These are phyloP conservation scores for Ziziphus jujuba DNA, from an alignment of 306 rosid genomes.

Conservation along the genomic window DNA sequence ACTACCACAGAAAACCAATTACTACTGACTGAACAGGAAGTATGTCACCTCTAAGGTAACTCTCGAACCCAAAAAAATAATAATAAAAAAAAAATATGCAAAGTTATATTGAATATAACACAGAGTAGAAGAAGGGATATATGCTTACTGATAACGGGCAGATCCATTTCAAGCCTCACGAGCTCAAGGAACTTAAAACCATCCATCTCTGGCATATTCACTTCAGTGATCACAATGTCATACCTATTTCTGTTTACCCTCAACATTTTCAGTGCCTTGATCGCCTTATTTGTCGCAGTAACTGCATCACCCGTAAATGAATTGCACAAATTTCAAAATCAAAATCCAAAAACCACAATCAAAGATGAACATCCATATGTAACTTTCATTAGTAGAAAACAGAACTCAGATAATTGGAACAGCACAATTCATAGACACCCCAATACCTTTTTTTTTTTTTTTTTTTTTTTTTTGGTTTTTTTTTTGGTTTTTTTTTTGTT, in stretches of 20 bases:
- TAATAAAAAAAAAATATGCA: no score
- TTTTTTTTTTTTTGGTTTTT: no score
- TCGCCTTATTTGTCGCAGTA: slow-evolving; percentile 63
- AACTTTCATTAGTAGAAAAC: neutral
- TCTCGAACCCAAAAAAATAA: no score
- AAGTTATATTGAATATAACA: no score
- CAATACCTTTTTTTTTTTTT: no score
- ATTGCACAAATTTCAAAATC: neutral
- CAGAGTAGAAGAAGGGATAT: no score
- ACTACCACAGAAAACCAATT: neutral
- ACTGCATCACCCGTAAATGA: slow-evolving; percentile 52
- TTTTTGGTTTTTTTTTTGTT: no score
- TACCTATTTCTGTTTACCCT: slow-evolving; percentile 63
- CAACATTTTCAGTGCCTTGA: slow-evolving; percentile 64
- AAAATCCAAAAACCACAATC: slow-evolving; percentile 8
- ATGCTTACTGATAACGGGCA: no score
- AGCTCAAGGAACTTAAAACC: slow-evolving; percentile 86
- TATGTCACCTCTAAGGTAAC: no score
- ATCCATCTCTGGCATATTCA: slow-evolving; percentile 88
- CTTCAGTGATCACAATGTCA: slow-evolving; percentile 83
- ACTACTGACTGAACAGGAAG: no score
- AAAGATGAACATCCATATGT: no score
- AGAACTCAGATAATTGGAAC: neutral
- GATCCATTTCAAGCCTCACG: slow-evolving; percentile 86
- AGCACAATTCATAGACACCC: neutral